Percentiles rank a stretch among this genome's conserved stretches.
phyloP scores from a whole-genome alignment of 2,329 filamentous ascomycete species.

The Aspergillus japonicus region DNA sequence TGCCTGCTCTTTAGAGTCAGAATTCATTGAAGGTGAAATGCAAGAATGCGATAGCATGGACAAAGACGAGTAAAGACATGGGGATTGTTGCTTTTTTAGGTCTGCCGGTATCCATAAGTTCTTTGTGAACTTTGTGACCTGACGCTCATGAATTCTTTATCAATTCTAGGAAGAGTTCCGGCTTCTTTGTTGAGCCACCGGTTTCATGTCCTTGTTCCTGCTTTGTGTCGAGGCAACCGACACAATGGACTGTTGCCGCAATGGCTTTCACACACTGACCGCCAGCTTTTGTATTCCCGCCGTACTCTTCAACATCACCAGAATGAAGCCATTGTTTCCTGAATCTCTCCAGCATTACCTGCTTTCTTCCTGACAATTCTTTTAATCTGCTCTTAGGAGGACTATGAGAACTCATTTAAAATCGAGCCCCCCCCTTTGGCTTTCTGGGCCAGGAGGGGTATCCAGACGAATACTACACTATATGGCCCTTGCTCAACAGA shows the following conservation, averaged over 20 bases:
- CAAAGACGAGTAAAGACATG: not conserved
- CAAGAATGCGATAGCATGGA: not conserved
- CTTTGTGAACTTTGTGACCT: too few species aligned
- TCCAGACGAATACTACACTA: not conserved
- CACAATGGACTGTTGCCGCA: not conserved
- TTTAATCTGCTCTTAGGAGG: not conserved
- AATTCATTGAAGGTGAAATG: not conserved
- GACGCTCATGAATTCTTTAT: too few species aligned
- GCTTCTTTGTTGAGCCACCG: too few species aligned
- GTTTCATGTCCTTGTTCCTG: not conserved
- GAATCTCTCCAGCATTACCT: not conserved
- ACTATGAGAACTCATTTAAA: not conserved
- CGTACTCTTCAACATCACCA: not conserved
- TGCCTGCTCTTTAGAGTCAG: not conserved
- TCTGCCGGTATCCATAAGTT: too few species aligned
- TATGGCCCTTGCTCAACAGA: not conserved
- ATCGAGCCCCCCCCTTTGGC: not conserved
- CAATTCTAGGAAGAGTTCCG: too few species aligned
- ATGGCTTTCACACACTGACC: not conserved
- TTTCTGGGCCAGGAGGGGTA: not conserved
- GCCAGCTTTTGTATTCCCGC: not conserved
- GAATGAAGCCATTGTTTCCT: not conserved
- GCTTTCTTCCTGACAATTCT: not conserved
- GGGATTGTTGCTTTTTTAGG: too few species aligned
- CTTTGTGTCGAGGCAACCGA: not conserved